phyloP scores from a whole-genome alignment of 371 early-diverging fungal species.

The Mortierella sp. region DNA sequence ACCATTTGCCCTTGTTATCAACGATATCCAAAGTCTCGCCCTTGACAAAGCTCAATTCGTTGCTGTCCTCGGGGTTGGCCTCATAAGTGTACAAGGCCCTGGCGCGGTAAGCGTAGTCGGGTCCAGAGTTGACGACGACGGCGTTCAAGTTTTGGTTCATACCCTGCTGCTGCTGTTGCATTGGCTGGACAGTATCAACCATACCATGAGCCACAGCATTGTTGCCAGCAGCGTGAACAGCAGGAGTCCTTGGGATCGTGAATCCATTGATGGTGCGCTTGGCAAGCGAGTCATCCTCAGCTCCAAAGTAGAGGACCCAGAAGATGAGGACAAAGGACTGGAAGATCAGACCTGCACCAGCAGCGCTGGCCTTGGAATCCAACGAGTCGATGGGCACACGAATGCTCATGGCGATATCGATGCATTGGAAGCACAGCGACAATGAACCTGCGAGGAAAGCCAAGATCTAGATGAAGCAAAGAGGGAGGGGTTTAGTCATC shows the following conservation, averaged over 20 bases:
- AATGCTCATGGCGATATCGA: conserved; percentile 50
- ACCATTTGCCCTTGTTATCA: conserved; percentile 96
- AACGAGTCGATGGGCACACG: too few relatives aligned
- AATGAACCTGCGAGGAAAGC: conserved; percentile 59
- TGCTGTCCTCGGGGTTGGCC: conserved; percentile 89
- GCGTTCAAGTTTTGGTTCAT: conserved; percentile 54
- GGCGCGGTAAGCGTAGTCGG: conserved; percentile 62
- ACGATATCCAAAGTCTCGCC: conserved; percentile 87
- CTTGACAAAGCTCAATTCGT: conserved; percentile 89
- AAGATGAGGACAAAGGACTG: conserved; percentile 69
- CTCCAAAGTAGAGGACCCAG: conserved; percentile 80
- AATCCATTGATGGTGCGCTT: conserved; percentile 59
- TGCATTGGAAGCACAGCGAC: conserved; percentile 64
- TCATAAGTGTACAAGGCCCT: conserved; percentile 73
- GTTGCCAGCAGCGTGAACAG: conserved; percentile 29
- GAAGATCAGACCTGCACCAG: conserved; percentile 69
- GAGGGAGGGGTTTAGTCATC: background rate
- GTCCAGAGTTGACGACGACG: conserved; percentile 52
- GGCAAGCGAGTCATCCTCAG: conserved; percentile 71
- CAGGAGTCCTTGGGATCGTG: conserved; percentile 39
- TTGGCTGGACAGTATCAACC: conserved; percentile 2
- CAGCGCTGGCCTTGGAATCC: conserved; percentile 51
- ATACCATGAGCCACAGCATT: conserved; percentile 13
- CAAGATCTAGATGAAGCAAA: conserved; percentile 41
- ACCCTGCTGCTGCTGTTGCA: conserved; percentile 12